Conservation (phyloP, 2,329 filamentous ascomycete genomes). For the Cylindrodendrum hubeiense region DNA sequence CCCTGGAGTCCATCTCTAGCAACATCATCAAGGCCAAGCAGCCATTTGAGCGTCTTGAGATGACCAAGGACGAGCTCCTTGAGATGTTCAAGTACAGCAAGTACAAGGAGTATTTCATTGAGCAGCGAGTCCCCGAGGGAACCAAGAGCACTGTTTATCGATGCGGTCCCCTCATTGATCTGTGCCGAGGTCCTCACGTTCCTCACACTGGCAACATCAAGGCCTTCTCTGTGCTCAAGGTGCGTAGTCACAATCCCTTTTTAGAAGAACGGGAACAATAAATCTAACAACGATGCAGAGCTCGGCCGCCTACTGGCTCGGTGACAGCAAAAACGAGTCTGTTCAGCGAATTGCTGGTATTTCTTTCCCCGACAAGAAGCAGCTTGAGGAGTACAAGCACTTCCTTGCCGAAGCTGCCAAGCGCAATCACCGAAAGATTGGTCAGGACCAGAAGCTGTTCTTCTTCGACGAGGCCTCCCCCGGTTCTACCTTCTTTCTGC, state of each 20-base stretch:
- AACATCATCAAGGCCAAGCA: constrained; percentile 97
- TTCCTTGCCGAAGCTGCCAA: constrained; percentile 98
- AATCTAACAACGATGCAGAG: constrained; percentile 68
- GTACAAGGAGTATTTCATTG: constrained; percentile 98
- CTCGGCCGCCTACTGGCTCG: constrained; percentile 87
- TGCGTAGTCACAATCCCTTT: constrained; percentile 31
- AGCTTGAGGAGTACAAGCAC: constrained; percentile 91
- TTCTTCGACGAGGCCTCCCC: constrained; percentile 97
- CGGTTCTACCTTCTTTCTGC: constrained; percentile 91
- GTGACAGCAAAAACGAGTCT: constrained; percentile 93
- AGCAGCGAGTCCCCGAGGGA: constrained; percentile 76
- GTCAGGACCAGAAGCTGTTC: constrained; percentile 95
- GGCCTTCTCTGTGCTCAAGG: constrained; percentile 92
- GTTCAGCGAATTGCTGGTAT: constrained; percentile 97
- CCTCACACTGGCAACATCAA: constrained; percentile 93
- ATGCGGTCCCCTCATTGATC: constrained; percentile 92
- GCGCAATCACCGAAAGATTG: constrained; percentile 94
- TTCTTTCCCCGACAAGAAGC: constrained; percentile 95
- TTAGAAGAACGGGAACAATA: not conserved
- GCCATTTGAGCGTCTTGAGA: constrained; percentile 87
- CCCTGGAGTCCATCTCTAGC: constrained; percentile 82
- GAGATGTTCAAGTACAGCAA: constrained; percentile 98
- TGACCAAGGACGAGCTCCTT: constrained; percentile 90
- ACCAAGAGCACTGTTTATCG: constrained; percentile 95
- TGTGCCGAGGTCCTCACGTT: constrained; percentile 95